A percentile compares a stretch with the other conserved stretches of the same genome.
phyloP scores from a whole-genome alignment of 805 yeast genomes.

The Yamadazyma philogaea region DNA sequence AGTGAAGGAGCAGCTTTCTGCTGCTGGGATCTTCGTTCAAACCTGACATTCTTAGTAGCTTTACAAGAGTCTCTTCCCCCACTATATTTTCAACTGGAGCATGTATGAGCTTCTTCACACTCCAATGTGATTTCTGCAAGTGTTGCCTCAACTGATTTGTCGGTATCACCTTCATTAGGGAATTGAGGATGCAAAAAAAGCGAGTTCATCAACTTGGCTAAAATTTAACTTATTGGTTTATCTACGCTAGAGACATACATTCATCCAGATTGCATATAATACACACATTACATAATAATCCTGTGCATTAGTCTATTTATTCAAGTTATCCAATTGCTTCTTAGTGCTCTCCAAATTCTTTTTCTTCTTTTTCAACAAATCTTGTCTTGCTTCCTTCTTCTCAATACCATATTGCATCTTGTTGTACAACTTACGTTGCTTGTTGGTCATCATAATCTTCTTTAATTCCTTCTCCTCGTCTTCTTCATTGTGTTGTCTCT shows the following conservation, averaged over 20 bases:
- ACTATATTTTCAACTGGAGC: constrained; percentile 3
- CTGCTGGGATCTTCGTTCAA: constrained; percentile 21
- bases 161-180: background rate
- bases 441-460: constrained; percentile 96
- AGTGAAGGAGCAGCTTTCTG: constrained; percentile 21
- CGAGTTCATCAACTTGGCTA: background rate
- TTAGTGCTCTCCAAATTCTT: constrained; percentile 67
- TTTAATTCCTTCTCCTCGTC: constrained; percentile 86
- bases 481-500: constrained; percentile 43
- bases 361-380: constrained; percentile 64
- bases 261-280: background rate
- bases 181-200: background rate
- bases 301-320: constrained; percentile 5
- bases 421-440: constrained; percentile 89
- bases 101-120: constrained; percentile 17
- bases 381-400: constrained; percentile 75
- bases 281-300: background rate
- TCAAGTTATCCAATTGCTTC: constrained; percentile 27
- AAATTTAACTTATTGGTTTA: too few relatives aligned
- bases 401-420: constrained; percentile 91
- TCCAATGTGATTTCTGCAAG: constrained; percentile 13
- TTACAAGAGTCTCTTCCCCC: constrained; percentile 12
- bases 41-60: constrained; percentile 36
- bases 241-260: too few relatives aligned
- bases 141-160: background rate